phyloP scores from a whole-genome alignment of 2,329 filamentous ascomycete genomes.

The Bipolaris sorokiniana region DNA sequence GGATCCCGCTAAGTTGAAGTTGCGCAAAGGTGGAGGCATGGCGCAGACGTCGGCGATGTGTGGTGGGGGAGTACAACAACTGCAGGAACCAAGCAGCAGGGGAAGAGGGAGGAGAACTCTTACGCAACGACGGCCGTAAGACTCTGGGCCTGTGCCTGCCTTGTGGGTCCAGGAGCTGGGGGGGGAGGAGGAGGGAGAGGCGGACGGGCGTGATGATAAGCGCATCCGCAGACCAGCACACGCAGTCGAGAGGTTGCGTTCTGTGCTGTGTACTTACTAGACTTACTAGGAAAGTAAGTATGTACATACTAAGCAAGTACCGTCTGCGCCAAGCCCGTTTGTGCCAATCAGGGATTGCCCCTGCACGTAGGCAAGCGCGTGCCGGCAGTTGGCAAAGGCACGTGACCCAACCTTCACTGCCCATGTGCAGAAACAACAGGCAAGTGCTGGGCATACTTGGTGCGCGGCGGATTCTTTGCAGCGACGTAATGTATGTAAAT shows the following conservation, averaged over 20 bases:
- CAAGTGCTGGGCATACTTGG: not conserved
- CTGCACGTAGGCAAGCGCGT: not conserved
- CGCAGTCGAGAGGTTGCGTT: no score
- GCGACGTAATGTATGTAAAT: not conserved
- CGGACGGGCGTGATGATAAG: no score
- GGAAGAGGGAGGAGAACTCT: conserved; percentile 2
- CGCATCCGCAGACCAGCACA: no score
- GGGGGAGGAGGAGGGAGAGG: no score
- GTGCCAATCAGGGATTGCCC: not conserved
- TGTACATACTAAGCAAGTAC: no score
- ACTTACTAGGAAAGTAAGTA: no score
- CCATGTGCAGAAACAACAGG: no score
- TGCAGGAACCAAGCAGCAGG: conserved; percentile 23
- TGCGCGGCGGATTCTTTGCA: not conserved
- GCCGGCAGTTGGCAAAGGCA: not conserved
- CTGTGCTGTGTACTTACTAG: no score
- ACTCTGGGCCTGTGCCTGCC: not conserved
- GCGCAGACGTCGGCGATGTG: conserved; percentile 22
- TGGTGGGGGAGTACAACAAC: conserved; percentile 16
- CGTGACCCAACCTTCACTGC: conserved; percentile 1
- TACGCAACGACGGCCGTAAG: not conserved
- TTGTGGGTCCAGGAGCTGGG: not conserved
- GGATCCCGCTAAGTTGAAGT: conserved; percentile 13
- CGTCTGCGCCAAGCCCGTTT: no score
- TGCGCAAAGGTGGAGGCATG: conserved; percentile 20